Evolutionary conservation across 768 basidiomycete species (phyloP).

Genomic region (Gyrodon lividus): DNA sequence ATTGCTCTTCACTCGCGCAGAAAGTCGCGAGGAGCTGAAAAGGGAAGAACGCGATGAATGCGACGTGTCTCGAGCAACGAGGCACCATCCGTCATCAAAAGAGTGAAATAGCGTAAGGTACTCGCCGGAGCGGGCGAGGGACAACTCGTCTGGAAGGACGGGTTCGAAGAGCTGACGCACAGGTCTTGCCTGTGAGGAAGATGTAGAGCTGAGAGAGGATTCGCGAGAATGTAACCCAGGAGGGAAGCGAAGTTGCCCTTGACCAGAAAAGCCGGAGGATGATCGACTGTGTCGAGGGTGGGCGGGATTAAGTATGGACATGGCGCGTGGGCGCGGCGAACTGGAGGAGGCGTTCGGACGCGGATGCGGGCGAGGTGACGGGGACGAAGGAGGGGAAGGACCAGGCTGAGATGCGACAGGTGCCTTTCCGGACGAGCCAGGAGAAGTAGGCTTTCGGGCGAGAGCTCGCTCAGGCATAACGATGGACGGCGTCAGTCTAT

Average conservation of each 20-base stretch:
- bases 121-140: slow-evolving; percentile 54
- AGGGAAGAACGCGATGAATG: slow-evolving; percentile 42
- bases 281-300: slow-evolving; percentile 31
- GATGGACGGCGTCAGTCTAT: slow-evolving; percentile 43
- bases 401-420: slow-evolving; percentile 45
- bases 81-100: slow-evolving; percentile 81
- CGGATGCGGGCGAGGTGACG: slow-evolving; percentile 27
- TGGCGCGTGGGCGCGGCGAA: slow-evolving; percentile 13
- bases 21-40: slow-evolving; percentile 35
- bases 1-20: slow-evolving; percentile 9
- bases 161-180: slow-evolving; percentile 67
- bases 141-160: slow-evolving; percentile 72
- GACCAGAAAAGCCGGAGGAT: slow-evolving; percentile 36
- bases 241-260: slow-evolving; percentile 31
- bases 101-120: slow-evolving; percentile 59
- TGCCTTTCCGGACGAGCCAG: slow-evolving; percentile 45
- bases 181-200: slow-evolving; percentile 44
- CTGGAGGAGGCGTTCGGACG: slow-evolving; percentile 9
- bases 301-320: slow-evolving; percentile 21
- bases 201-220: slow-evolving; percentile 15
- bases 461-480: slow-evolving; percentile 54
- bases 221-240: slow-evolving; percentile 10
- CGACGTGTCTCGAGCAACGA: slow-evolving; percentile 55
- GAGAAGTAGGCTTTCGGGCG: slow-evolving; percentile 37
- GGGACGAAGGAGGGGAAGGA: slow-evolving; percentile 44